phyloP scores from a whole-genome alignment of 2,329 filamentous ascomycete species.

The Paecilomyces sp. region DNA sequence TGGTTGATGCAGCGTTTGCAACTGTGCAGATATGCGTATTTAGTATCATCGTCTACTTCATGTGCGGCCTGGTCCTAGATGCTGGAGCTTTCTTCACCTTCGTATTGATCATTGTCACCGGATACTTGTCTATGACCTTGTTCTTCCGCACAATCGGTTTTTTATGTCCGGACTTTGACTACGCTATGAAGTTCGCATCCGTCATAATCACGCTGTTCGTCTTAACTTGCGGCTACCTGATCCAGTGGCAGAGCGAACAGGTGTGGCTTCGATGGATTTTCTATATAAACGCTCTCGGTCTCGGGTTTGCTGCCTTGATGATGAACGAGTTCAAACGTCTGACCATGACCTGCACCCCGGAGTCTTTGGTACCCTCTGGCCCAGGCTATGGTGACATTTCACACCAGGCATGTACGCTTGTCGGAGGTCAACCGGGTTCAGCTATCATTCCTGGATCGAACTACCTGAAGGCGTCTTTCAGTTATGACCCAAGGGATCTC shows the following conservation, averaged over 20 bases:
- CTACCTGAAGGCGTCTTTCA: constrained; percentile 50
- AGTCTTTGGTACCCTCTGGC: constrained; percentile 51
- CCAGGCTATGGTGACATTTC: constrained; percentile 36
- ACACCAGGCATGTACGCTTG: constrained; percentile 54
- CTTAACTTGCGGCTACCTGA: constrained; percentile 48
- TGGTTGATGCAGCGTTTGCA: constrained; percentile 68
- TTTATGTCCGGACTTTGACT: constrained; percentile 38
- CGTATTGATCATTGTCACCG: constrained; percentile 61
- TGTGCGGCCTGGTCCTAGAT: constrained; percentile 62
- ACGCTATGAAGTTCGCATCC: constrained; percentile 4
- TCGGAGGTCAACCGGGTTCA: constrained; percentile 49
- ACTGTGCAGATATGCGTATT: constrained; percentile 65
- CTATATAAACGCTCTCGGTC: constrained; percentile 61
- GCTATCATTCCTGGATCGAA: constrained; percentile 46
- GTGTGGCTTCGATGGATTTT: constrained; percentile 58
- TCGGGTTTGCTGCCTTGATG: constrained; percentile 62
- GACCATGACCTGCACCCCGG: constrained; percentile 47
- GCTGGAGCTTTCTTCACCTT: constrained; percentile 73
- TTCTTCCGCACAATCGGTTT: constrained; percentile 68
- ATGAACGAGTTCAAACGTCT: constrained; percentile 63
- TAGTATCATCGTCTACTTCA: constrained; percentile 71
- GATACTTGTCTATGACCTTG: constrained; percentile 66
- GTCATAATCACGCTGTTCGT: not conserved
- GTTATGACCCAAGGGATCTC: constrained; percentile 50
- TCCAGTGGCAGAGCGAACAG: constrained; percentile 55